Conservation (phyloP, 306 rosid genomes). For the Pterocarpus santalinus region DNA sequence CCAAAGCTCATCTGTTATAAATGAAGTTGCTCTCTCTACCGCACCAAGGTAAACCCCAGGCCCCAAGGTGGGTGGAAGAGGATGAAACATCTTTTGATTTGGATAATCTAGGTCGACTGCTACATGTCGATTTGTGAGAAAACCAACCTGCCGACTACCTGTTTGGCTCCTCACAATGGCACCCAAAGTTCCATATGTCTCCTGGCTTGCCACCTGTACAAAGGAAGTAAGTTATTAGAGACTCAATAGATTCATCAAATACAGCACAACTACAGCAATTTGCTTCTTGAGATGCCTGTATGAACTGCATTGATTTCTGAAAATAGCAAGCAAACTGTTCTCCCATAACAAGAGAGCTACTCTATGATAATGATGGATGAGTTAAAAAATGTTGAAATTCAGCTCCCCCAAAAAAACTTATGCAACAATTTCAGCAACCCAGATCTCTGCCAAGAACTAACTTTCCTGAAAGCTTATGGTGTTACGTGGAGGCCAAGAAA, state of each 20-base stretch:
- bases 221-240: conserved; percentile 35
- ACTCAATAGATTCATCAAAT: conserved; percentile 46
- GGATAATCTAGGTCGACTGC: conserved; percentile 98
- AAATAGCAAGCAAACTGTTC: conserved; percentile 19
- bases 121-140: conserved; percentile 98
- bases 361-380: conserved; percentile 31
- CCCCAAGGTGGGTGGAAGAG: conserved; percentile 95
- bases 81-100: conserved; percentile 99
- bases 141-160: conserved; percentile 93
- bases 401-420: conserved; percentile 13
- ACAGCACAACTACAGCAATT: conserved; percentile 24
- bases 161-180: conserved; percentile 98
- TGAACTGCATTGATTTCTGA: conserved; percentile 35
- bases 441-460: not conserved
- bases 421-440: not conserved
- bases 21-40: conserved; percentile 98
- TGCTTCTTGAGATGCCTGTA: not conserved
- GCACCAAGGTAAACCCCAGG: conserved; percentile 99
- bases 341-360: conserved; percentile 23
- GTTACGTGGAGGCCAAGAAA: too few species aligned
- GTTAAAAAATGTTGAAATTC: not conserved
- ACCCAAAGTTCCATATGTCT: conserved; percentile 98
- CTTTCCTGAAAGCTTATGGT: too few species aligned
- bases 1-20: conserved; percentile 98
- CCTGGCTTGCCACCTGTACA: conserved; percentile 94